Evolutionary conservation across 192 early-diverging fungal genomes (phyloP).

Genomic region (Geranomyces michiganensis): DNA sequence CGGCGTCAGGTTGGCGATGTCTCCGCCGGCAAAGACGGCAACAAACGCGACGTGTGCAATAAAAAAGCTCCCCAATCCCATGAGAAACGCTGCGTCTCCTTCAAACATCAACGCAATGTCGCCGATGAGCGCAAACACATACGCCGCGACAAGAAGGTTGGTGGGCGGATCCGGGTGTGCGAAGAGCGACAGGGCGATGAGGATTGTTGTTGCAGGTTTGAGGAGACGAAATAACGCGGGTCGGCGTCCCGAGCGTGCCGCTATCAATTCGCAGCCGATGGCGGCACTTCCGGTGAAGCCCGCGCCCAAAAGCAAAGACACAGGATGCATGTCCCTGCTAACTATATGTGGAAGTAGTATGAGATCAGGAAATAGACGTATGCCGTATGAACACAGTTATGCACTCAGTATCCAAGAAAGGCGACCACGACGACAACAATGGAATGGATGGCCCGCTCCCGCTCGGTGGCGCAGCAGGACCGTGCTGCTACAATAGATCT

Average conservation of each 20-base stretch:
- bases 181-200: conserved; percentile 1
- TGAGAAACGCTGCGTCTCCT: neutral
- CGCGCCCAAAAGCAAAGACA: neutral
- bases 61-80: conserved; percentile 1
- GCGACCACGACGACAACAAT: no score
- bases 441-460: no score
- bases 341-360: no score
- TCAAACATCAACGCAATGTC: conserved; percentile 2
- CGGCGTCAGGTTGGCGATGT: neutral
- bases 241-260: neutral
- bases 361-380: no score
- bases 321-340: neutral
- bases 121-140: conserved; percentile 1
- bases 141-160: neutral
- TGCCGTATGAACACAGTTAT: no score
- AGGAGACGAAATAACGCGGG: neutral
- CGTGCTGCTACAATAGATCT: no score
- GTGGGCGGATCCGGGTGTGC: neutral
- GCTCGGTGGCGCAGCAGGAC: no score
- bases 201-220: conserved; percentile 1
- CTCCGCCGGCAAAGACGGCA: neutral
- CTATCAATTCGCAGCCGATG: neutral
- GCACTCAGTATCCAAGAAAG: no score
- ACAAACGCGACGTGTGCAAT: conserved; percentile 5
- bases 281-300: neutral